Conservation (phyloP, 331 rosid genomes). For the Saraca asoca region DNA sequence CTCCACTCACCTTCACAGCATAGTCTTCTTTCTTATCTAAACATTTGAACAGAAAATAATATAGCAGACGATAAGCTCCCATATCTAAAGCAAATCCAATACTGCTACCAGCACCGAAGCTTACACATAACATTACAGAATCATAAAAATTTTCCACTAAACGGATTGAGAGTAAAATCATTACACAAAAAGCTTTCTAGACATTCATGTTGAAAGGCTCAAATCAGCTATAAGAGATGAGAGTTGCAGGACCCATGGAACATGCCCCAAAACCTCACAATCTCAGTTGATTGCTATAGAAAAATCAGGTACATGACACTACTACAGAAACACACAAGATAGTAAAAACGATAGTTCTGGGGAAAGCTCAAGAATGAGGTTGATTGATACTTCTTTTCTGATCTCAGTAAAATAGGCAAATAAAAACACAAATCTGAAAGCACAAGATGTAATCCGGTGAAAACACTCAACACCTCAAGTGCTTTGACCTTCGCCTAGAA, state of each 20-base stretch:
- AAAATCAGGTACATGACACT: background rate
- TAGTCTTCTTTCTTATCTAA: slow-evolving; percentile 63
- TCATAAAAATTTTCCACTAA: slow-evolving; percentile 2
- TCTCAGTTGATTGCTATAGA: background rate
- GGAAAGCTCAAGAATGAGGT: background rate
- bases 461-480: no score
- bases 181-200: background rate
- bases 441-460: no score
- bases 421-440: no score
- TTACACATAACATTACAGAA: no score
- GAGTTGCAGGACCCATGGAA: background rate
- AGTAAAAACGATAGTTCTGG: background rate
- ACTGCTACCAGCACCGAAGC: slow-evolving; percentile 15
- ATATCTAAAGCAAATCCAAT: slow-evolving; percentile 7
- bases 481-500: no score
- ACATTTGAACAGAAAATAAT: slow-evolving; percentile 11
- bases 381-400: no score
- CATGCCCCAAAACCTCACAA: no score
- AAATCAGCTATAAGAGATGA: background rate
- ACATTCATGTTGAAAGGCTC: background rate
- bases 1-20: slow-evolving; percentile 64
- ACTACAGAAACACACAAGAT: no score
- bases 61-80: slow-evolving; percentile 2
- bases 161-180: background rate
- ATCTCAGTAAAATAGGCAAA: no score